These are phyloP conservation scores for Phytophthora europaea DNA, from an alignment of 352 stramenopile species.

Conservation along the genomic window DNA sequence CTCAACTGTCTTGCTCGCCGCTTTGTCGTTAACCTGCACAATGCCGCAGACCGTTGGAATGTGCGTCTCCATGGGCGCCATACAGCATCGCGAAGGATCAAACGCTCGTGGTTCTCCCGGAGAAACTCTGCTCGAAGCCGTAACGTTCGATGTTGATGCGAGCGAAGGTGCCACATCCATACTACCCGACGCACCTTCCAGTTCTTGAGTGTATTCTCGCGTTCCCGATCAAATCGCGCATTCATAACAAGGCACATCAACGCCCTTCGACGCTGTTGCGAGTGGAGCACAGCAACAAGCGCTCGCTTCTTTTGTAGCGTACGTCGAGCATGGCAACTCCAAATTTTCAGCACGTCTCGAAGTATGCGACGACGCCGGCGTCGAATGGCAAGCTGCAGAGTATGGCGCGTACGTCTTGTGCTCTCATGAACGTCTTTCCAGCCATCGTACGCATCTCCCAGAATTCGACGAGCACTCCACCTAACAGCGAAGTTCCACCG, in stretches of 20 bases:
- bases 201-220: slow-evolving; percentile 8
- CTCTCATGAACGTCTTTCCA: slow-evolving; percentile 27
- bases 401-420: slow-evolving; percentile 14
- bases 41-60: slow-evolving; percentile 5
- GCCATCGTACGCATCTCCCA: slow-evolving; percentile 29
- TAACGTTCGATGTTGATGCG: slow-evolving; percentile 21
- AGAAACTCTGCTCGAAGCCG: slow-evolving; percentile 31
- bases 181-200: slow-evolving; percentile 34
- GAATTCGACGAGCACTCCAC: slow-evolving; percentile 26
- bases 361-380: slow-evolving; percentile 29
- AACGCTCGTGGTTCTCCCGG: slow-evolving; percentile 28
- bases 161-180: slow-evolving; percentile 34
- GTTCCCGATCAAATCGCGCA: slow-evolving; percentile 3
- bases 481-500: slow-evolving; percentile 32
- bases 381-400: slow-evolving; percentile 26
- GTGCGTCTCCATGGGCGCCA: slow-evolving; percentile 25
- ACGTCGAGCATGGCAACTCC: slow-evolving; percentile 6
- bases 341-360: slow-evolving; percentile 14
- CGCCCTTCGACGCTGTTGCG: slow-evolving; percentile 20
- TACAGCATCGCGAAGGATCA: slow-evolving; percentile 14
- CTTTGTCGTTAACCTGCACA: slow-evolving; percentile 13
- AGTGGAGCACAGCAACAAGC: slow-evolving; percentile 18
- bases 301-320: slow-evolving; percentile 10
- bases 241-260: slow-evolving; percentile 17
- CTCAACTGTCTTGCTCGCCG: slow-evolving; percentile 2